Evolutionary conservation across 257 asterid genomes (phyloP).

Genomic region (Rehmannia glutinosa): DNA sequence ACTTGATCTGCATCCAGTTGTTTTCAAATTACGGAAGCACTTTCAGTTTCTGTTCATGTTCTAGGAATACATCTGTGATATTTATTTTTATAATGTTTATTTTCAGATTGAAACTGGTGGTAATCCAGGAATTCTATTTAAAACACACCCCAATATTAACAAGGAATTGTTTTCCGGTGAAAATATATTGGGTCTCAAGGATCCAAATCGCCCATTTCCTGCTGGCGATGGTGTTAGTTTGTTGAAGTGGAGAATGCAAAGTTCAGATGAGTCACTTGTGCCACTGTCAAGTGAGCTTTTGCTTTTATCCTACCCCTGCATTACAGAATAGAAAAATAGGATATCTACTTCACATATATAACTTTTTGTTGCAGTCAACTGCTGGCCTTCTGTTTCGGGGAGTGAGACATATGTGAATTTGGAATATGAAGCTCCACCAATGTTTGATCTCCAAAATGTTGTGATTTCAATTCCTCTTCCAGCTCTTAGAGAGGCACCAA

Average conservation of each 20-base stretch:
- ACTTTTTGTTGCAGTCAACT: slow-evolving; percentile 53
- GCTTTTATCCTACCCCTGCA: background rate
- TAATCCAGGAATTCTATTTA: slow-evolving; percentile 70
- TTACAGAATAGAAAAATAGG: background rate
- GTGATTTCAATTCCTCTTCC: slow-evolving; percentile 95
- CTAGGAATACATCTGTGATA: background rate
- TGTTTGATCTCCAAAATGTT: slow-evolving; percentile 82
- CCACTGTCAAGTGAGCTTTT: slow-evolving; percentile 78
- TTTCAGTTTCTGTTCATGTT: slow-evolving; percentile 6
- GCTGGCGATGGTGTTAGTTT: slow-evolving; percentile 72
- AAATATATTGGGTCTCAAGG: slow-evolving; percentile 81
- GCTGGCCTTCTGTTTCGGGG: slow-evolving; percentile 98
- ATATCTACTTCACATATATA: slow-evolving; percentile 10
- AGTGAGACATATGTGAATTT: slow-evolving; percentile 82
- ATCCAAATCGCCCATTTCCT: slow-evolving; percentile 78
- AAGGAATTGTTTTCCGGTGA: slow-evolving; percentile 76
- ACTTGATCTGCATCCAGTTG: slow-evolving; percentile 9
- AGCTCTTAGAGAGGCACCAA: slow-evolving; percentile 86
- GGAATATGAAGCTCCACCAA: slow-evolving; percentile 80
- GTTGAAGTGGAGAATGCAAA: slow-evolving; percentile 95
- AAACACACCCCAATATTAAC: slow-evolving; percentile 93
- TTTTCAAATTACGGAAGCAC: background rate
- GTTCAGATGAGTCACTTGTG: slow-evolving; percentile 74
- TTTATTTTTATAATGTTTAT: slow-evolving; percentile 8
- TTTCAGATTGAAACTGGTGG: slow-evolving; percentile 84